Evolutionary conservation across 179 eudicot species (phyloP).

Genomic region (Silene vulgaris): DNA sequence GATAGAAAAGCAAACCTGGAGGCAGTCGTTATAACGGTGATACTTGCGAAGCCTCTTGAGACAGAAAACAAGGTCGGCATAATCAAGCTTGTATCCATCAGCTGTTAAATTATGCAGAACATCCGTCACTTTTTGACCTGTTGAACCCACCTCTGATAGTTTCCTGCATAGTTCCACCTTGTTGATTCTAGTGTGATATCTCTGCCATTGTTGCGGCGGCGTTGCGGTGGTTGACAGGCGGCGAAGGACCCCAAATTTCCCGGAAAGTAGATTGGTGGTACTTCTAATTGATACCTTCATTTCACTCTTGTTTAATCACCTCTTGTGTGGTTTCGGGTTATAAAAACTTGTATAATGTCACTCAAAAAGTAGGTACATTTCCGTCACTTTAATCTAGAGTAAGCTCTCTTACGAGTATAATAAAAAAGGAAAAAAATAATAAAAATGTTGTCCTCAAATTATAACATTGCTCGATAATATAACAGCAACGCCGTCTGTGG

Average conservation of each 20-base stretch:
- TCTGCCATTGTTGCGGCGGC: background rate
- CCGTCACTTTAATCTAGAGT: too few species aligned
- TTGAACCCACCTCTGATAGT: slow-evolving; percentile 41
- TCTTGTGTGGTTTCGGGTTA: too few species aligned
- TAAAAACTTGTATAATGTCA: too few species aligned
- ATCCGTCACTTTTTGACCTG: slow-evolving; percentile 30
- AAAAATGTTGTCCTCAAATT: too few species aligned
- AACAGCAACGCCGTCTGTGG: slow-evolving; percentile 35
- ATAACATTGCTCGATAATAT: too few species aligned
- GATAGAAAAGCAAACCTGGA: slow-evolving; percentile 38
- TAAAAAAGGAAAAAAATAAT: too few species aligned
- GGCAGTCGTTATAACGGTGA: slow-evolving; percentile 37
- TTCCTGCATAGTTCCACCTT: slow-evolving; percentile 32
- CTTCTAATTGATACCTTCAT: background rate
- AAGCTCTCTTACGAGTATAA: too few species aligned
- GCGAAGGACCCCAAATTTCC: slow-evolving; percentile 20
- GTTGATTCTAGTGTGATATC: background rate
- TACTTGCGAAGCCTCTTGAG: slow-evolving; percentile 43
- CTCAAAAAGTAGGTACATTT: too few species aligned
- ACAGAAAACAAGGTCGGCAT: slow-evolving; percentile 38
- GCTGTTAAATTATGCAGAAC: slow-evolving; percentile 35
- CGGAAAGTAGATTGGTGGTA: slow-evolving; percentile 21
- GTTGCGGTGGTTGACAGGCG: slow-evolving; percentile 12
- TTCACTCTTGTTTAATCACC: too few species aligned
- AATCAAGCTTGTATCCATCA: slow-evolving; percentile 29